Evolutionary conservation across 768 basidiomycete species (phyloP).

Genomic region (Stropharia rugosoannulata): DNA sequence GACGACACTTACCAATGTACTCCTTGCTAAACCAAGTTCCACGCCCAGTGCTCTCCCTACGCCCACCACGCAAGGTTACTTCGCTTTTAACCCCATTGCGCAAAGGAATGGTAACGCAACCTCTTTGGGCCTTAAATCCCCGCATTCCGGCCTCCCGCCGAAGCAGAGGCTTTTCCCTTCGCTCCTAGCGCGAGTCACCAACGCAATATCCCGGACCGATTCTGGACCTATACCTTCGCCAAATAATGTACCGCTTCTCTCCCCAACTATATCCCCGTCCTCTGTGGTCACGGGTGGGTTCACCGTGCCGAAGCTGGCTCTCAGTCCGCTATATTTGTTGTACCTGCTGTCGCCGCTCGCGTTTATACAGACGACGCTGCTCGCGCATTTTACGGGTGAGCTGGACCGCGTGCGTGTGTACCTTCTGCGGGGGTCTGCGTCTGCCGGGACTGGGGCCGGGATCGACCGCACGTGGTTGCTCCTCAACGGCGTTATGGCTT

Average conservation of each 20-base stretch:
- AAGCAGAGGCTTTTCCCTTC: conserved; percentile 12
- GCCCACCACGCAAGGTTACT: conserved; percentile 31
- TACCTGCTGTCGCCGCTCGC: conserved; percentile 91
- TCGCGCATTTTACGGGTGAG: conserved; percentile 83
- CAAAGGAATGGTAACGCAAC: not conserved
- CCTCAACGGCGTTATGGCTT: conserved; percentile 85
- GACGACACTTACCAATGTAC: conserved; percentile 86
- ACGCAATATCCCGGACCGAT: conserved; percentile 11
- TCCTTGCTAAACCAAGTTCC: conserved; percentile 26
- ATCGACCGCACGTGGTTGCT: conserved; percentile 53
- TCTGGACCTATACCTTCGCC: conserved; percentile 11
- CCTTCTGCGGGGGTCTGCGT: conserved; percentile 17
- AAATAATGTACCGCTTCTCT: not conserved
- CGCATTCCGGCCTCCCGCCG: conserved; percentile 9
- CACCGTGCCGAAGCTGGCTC: conserved; percentile 27
- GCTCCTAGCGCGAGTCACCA: conserved; percentile 3
- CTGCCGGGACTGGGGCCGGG: conserved; percentile 21
- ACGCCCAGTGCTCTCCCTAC: conserved; percentile 11
- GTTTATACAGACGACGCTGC: conserved; percentile 79
- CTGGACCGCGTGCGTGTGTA: conserved; percentile 50
- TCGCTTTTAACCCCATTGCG: not conserved
- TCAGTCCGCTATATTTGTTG: conserved; percentile 77
- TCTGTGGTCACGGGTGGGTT: conserved; percentile 7
- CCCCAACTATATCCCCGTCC: not conserved
- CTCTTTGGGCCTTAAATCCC: not conserved